These are phyloP conservation scores for Hypoxylon sp. DNA, from an alignment of 2,329 filamentous ascomycete species.

Conservation along the genomic window DNA sequence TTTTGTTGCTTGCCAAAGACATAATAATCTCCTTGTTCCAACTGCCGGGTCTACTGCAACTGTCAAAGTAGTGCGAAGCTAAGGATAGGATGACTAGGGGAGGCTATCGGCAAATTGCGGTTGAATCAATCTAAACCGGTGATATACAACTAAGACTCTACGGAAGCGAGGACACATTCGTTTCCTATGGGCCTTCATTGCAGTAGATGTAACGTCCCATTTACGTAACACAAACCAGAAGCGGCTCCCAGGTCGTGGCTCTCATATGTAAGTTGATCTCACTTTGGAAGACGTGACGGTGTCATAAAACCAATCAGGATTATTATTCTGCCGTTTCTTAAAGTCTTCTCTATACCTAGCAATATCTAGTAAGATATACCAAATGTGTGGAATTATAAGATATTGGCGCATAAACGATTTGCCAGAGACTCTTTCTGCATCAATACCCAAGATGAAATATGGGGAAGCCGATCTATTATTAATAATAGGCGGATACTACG, in stretches of 20 bases:
- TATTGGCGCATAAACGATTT: background rate
- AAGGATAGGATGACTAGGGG: conserved; percentile 20
- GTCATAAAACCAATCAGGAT: background rate
- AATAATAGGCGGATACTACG: background rate
- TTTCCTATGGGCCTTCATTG: conserved; percentile 1
- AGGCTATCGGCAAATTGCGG: conserved; percentile 40
- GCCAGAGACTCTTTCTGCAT: background rate
- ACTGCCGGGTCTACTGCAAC: conserved; percentile 40
- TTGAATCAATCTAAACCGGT: conserved; percentile 35
- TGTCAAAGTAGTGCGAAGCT: conserved; percentile 17
- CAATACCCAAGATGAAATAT: background rate
- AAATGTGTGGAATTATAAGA: background rate
- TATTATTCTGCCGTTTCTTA: background rate
- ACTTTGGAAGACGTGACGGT: background rate
- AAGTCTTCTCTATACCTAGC: background rate
- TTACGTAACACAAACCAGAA: conserved; percentile 21
- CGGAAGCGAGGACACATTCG: conserved; percentile 5
- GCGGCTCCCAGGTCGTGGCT: background rate
- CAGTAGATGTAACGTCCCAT: conserved; percentile 40
- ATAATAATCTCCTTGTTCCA: conserved; percentile 6
- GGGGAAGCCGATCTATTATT: background rate
- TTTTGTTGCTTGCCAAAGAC: background rate
- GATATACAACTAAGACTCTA: background rate
- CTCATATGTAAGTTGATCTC: background rate
- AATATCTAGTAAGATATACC: background rate